Conservation (phyloP, 1,284 basidiomycete genomes). For the Sporisorium reilianum region DNA sequence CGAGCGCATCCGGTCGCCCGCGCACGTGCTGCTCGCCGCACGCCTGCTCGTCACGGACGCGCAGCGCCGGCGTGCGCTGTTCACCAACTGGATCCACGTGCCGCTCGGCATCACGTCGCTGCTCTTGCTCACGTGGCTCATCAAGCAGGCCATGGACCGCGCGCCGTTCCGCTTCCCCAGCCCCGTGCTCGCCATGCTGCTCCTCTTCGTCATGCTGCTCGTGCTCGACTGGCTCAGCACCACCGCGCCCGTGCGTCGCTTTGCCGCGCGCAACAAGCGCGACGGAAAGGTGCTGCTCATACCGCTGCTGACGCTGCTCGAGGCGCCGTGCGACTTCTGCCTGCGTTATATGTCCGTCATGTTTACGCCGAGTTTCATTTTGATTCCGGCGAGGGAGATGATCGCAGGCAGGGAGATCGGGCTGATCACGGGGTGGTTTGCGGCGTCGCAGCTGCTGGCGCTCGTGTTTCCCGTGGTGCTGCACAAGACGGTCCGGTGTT, state of each 20-base stretch:
- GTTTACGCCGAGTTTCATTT: conserved; percentile 61
- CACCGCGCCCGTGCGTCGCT: background rate
- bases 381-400: conserved; percentile 60
- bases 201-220: conserved; percentile 49
- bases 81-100: conserved; percentile 60
- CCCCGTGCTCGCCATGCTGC: conserved; percentile 54
- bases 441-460: conserved; percentile 47
- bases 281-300: conserved; percentile 15
- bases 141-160: conserved; percentile 52
- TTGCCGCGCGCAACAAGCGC: background rate
- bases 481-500: conserved; percentile 13
- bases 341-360: conserved; percentile 62
- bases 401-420: conserved; percentile 59
- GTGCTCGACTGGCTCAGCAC: conserved; percentile 49
- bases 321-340: conserved; percentile 61
- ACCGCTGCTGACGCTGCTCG: conserved; percentile 33
- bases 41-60: conserved; percentile 32
- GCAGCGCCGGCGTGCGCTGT: conserved; percentile 23
- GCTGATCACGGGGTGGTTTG: conserved; percentile 57
- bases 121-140: conserved; percentile 45
- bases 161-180: conserved; percentile 59
- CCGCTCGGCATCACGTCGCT: conserved; percentile 53
- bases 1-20: conserved; percentile 15
- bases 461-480: conserved; percentile 55
- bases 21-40: conserved; percentile 30